Evolutionary conservation across 176 grass and related monocot genomes (phyloP).

Genomic region (Zea luxurians): DNA sequence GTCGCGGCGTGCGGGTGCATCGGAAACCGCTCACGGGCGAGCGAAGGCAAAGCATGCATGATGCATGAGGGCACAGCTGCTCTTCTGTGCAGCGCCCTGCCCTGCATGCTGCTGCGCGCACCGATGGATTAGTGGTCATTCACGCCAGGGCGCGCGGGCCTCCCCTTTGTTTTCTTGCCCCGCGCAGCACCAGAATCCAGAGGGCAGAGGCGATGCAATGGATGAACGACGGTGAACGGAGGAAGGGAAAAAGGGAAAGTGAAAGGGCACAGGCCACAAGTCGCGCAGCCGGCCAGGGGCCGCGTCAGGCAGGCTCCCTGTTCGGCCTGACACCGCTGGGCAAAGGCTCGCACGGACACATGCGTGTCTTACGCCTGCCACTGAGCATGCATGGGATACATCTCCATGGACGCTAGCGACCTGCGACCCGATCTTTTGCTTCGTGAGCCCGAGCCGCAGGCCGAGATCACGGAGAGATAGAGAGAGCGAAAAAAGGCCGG

Average conservation of each 20-base stretch:
- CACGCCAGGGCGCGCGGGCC: background rate
- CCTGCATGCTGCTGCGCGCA: background rate
- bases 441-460: background rate
- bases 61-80: background rate
- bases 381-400: background rate
- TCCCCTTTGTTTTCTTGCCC: slow-evolving; percentile 35
- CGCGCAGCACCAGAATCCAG: background rate
- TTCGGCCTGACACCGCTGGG: slow-evolving; percentile 1
- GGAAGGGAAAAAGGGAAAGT: background rate
- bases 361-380: slow-evolving; percentile 8
- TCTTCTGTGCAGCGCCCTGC: background rate
- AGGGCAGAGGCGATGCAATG: background rate
- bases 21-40: slow-evolving; percentile 40
- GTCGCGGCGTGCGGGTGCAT: background rate
- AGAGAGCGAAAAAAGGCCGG: background rate
- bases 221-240: background rate
- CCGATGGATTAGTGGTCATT: slow-evolving; percentile 4
- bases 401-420: slow-evolving; percentile 13
- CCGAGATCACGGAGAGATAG: slow-evolving; percentile 7
- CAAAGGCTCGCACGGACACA: slow-evolving; percentile 28
- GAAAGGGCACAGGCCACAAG: background rate
- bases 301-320: background rate
- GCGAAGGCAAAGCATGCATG: background rate
- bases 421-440: slow-evolving; percentile 53
- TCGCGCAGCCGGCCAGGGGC: background rate